Evolutionary conservation across 2,329 filamentous ascomycete species (phyloP).

Genomic region (Neofusicoccum ribis): DNA sequence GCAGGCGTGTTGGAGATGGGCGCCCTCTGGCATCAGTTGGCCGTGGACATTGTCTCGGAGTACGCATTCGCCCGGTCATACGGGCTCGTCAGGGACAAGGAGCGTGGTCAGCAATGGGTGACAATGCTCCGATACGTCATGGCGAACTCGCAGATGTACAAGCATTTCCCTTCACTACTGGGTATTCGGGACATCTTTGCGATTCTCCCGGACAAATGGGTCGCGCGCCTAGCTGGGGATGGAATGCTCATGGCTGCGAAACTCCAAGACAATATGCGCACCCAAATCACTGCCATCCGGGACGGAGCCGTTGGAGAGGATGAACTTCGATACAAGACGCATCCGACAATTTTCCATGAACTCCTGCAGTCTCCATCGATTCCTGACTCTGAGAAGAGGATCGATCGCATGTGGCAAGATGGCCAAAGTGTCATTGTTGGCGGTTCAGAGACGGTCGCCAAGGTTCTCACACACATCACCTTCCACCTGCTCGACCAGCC

Average conservation of each 20-base stretch:
- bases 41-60: background rate
- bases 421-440: constrained; percentile 17
- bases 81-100: background rate
- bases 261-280: constrained; percentile 15
- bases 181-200: constrained; percentile 1
- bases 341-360: background rate
- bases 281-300: constrained; percentile 10
- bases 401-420: constrained; percentile 16
- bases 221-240: background rate
- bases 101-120: background rate
- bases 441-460: constrained; percentile 11
- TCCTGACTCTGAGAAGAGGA: constrained; percentile 10
- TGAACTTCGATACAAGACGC: background rate
- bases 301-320: background rate
- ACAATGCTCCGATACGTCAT: constrained; percentile 4
- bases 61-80: constrained; percentile 1
- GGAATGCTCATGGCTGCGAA: background rate
- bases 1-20: constrained; percentile 8
- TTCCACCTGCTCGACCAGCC: constrained; percentile 21
- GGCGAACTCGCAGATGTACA: constrained; percentile 1
- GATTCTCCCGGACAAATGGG: background rate
- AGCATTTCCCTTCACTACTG: constrained; percentile 13
- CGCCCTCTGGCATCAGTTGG: constrained; percentile 6
- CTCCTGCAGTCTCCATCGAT: background rate
- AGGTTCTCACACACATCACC: constrained; percentile 12